Base-by-base conservation (phyloP, 495 filamentous ascomycete species). In the Pyrenopolyporus hunteri region DNA sequence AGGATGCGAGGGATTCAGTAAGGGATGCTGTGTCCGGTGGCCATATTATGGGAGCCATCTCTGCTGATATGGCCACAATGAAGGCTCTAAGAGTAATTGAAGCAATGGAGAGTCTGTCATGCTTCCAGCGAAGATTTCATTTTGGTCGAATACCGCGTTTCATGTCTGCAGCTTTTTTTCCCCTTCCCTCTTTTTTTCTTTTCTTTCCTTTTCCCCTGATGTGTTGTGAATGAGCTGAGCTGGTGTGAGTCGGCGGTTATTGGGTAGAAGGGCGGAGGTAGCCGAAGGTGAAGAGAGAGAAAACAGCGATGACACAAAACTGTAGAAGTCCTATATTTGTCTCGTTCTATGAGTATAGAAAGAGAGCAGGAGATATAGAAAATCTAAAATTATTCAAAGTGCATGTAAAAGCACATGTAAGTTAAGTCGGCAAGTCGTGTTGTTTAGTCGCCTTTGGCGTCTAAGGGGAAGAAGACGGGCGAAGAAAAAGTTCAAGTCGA, bases 21-120 rank as follows among this genome's bases (percentile, higher is more conserved):
- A 54, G 40, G 28, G 11, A 16, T 23, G 42, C 13, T 14, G 10
- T 19, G 22, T 33, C 44, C 11, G 44, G 31, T 16, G n/a, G 31
- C 39, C 25, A 25, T 59, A 45, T 29, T 52, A 60, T 14, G 47
- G 57, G 57, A 66, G 63, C 51, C 57, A 66, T 66, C 37, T 39
- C 52, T 60, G 45, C 33, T 52, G 37, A 5, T 33, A 46, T 51
- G 35, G 37, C 51, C 51, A 40, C 17, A 46, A 57, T 6, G 14
- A 31, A 47, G 29, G 57, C 57, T 66, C 51, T 40, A 22, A 46
- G 11, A 13, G 39, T 11, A 32, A 40, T 33, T 60, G 37, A 47
- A 43, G 51, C 10, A 55, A 6, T 35, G 11, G 32, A 50, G 31
- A 29, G 45, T 51, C 50, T 33, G 39, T 32, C 62, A 65, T 65